phyloP scores from a whole-genome alignment of 805 yeast genomes.

The Candida silvicultrix region DNA sequence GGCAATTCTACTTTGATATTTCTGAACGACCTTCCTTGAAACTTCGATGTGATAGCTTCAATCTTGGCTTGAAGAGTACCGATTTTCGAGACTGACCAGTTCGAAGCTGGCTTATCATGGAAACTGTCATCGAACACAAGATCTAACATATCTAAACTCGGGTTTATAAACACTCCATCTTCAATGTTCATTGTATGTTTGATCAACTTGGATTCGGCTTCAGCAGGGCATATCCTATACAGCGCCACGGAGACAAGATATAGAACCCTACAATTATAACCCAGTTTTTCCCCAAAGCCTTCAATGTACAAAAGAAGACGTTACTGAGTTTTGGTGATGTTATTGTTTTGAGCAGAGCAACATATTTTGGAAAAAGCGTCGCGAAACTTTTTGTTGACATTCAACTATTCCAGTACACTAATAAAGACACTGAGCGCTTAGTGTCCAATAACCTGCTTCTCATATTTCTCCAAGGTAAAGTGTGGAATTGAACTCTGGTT shows the following conservation, averaged over 20 bases:
- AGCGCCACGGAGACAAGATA: too few relatives aligned
- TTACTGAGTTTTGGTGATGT: too few relatives aligned
- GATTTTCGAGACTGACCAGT: conserved; percentile 41
- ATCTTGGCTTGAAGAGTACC: conserved; percentile 43
- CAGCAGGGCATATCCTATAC: too few relatives aligned
- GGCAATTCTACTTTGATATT: conserved; percentile 21
- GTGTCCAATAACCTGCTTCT: too few relatives aligned
- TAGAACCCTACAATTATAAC: too few relatives aligned
- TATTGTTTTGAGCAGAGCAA: background rate
- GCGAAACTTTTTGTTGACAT: background rate
- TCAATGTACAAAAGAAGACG: too few relatives aligned
- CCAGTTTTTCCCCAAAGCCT: too few relatives aligned
- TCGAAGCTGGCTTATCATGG: conserved; percentile 31
- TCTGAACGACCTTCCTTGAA: conserved; percentile 1
- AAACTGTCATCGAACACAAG: conserved; percentile 24
- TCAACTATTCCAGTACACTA: background rate
- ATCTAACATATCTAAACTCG: conserved; percentile 20
- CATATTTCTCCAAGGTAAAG: too few relatives aligned
- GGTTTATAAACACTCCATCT: conserved; percentile 1
- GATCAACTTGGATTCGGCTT: too few relatives aligned
- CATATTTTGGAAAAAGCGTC: background rate
- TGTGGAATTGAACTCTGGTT: too few relatives aligned
- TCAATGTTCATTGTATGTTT: background rate
- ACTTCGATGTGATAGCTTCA: conserved; percentile 22
- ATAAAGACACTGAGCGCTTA: too few relatives aligned